Base-by-base conservation (phyloP, 2,329 filamentous ascomycete species). In the Paraconiothyrium sp. region DNA sequence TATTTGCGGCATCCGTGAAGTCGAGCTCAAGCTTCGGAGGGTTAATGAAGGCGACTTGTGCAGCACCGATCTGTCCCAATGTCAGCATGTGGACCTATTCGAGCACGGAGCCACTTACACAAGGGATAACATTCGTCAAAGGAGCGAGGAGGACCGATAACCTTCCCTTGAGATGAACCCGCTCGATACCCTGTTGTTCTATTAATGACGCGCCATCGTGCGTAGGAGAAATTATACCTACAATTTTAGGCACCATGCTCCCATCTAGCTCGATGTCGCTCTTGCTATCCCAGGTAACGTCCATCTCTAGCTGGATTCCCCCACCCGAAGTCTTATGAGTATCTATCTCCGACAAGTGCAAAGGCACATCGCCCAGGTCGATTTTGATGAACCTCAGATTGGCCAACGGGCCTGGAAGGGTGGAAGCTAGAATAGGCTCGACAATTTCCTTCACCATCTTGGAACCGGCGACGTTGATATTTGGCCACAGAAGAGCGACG, bases 1-100 rank as follows among this genome's bases (percentile, higher is more conserved):
- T 74, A 60, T 81, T 77, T 39, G 81, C 82, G 5, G 81, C 82
- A 66, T 83, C 77, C 41, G 83, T 84, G 63, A 83, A 84, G 68
- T 82, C 78, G 20, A 84, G 77, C 51, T 81, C 76, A 34, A 84
- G 77, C 32, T 68, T 68, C 0, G 83, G 82, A 1, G 80, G 80
- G 70, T 84, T 84, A 73, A 84, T 81, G 69, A 84, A 84, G 24
- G 82, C 73, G 0, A 84, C 75, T 68, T 84, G 83, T 0, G 78
- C 79, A 14, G 83, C 83, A 3, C 83, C 83, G 44, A 84, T 82
- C 81, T 83, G 22, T n/a, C 5, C 4, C 14, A 6, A 16, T 20
- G 52, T 70, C 56, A 72, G 62, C 20, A 5, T 48, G 32, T 30
- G 30, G 7, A n/a, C 7, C 43, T 8, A 24, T 11, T 22, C 49